Conservation (phyloP, 305 asterid species). For the Fraxinus latifolia region DNA sequence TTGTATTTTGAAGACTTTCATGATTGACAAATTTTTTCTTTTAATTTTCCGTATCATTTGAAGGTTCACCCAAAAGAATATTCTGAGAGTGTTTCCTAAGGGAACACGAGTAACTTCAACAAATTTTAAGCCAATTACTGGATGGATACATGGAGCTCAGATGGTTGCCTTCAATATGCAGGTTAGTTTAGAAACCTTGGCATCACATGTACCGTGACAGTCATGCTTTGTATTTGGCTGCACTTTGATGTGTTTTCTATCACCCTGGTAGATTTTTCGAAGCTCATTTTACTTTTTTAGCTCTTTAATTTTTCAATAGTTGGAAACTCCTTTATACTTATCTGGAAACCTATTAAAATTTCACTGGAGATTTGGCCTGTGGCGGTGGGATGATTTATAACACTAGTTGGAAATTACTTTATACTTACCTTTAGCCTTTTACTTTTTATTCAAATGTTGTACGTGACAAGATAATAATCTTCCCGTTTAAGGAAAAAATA, state of each 20-base stretch:
- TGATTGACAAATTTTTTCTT: background rate
- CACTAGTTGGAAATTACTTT: background rate
- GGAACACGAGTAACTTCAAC: constrained; percentile 92
- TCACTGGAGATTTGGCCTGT: background rate
- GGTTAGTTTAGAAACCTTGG: constrained; percentile 34
- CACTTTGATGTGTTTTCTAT: background rate
- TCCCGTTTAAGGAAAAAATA: background rate
- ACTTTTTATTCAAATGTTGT: background rate
- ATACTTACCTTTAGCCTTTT: background rate
- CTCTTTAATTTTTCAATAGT: background rate
- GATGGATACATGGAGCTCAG: constrained; percentile 98
- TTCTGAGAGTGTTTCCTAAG: constrained; percentile 76
- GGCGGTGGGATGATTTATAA: background rate
- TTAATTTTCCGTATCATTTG: background rate
- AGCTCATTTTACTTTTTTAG: background rate
- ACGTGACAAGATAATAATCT: background rate
- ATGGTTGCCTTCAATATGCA: constrained; percentile 96
- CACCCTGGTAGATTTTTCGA: background rate
- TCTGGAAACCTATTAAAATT: background rate
- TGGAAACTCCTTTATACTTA: background rate
- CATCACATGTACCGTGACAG: background rate
- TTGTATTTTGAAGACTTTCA: background rate
- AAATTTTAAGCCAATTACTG: constrained; percentile 64
- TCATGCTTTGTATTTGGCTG: background rate
- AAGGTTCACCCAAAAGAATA: constrained; percentile 82